Base-by-base conservation (phyloP, 495 filamentous ascomycete genomes). In the Aspergillus bertholletiae region DNA sequence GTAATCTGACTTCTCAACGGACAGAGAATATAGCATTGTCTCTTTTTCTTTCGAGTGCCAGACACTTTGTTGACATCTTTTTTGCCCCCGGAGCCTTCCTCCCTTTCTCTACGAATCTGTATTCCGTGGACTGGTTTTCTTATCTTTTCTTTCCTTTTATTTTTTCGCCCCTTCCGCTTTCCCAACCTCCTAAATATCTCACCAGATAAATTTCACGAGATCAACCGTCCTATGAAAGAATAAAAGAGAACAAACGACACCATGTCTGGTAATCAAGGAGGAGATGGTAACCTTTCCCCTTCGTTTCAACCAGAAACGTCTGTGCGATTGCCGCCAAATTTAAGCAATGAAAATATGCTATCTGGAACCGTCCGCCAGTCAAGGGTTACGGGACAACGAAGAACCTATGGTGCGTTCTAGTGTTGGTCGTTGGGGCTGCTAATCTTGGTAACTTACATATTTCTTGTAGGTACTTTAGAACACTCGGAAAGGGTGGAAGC, bases 391-490 rank as follows among this genome's bases (percentile, higher is more conserved):
- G 51, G 49, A 18, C 62, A 69, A 41, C 23, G 63, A 49, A 71
- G 73, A 63, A 68, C 51, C 49, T 76, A 76, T 46, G 73, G 73
- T 76, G 51, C 23, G 54, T 21, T 30, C 46, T 13, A 54, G 6
- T 26, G 5, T 30, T 7, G n/a, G 2, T 43, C 7, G 15, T 21
- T 8, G 39, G 20, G 3, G 5, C 3, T 43, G 26, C 41, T 24
- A 4, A 54, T 49, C n/a, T 51, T 40, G 41, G 35, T 54, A 52
- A 51, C 21, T 51, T 34, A 50, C 65, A 27, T 64, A 48, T 15
- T 23, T 18, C 53, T 21, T 47, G 48, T 51, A 78, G 74, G 75
- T 49, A 75, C 72, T 28, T 49, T 77, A 37, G 69, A 73, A 57
- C 37, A 67, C 12, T 32, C 65, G n/a, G 70, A 69, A 7, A 56